A percentile compares a stretch with the other conserved stretches of the same genome.
Evolutionary conservation across 106 monocot species (phyloP).

Genomic region (Dendrobium officinale): DNA sequence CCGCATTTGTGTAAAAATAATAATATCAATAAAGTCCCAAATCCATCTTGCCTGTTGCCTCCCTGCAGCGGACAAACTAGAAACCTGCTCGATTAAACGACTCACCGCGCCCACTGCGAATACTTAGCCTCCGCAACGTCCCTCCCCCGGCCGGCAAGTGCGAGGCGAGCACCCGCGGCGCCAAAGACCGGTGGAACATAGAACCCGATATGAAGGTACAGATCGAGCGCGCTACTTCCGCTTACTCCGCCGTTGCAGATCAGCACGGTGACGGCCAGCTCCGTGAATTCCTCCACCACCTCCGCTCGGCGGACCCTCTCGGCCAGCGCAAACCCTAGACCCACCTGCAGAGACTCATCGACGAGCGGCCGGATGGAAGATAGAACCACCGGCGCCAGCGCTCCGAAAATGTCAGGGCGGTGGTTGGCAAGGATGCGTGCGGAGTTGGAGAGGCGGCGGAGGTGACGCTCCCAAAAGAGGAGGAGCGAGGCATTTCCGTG

Average conservation of each 20-base stretch:
- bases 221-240: constrained; percentile 21
- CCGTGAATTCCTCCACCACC: constrained; percentile 15
- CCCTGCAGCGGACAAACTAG: not conserved
- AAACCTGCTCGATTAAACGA: not conserved
- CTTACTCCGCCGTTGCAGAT: constrained; percentile 21
- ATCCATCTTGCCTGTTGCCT: not conserved
- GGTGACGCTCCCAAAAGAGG: constrained; percentile 74
- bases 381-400: not conserved
- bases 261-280: constrained; percentile 71
- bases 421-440: constrained; percentile 29
- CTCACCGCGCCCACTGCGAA: constrained; percentile 72
- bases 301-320: constrained; percentile 3
- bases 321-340: constrained; percentile 24
- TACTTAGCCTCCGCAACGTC: constrained; percentile 67
- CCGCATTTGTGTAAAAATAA: not conserved
- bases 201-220: constrained; percentile 59
- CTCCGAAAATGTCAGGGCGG: constrained; percentile 15
- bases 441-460: constrained; percentile 51
- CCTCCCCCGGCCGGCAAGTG: constrained; percentile 66
- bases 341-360: constrained; percentile 32
- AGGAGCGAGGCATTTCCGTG: constrained; percentile 21
- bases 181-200: constrained; percentile 57
- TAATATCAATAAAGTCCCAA: not conserved
- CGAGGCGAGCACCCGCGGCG: constrained; percentile 36
- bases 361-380: constrained; percentile 12